A percentile compares a stretch with the other conserved stretches of the same genome.
Evolutionary conservation across 2,329 filamentous ascomycete genomes (phyloP).

Genomic region (Dryadomyces quercivorus): DNA sequence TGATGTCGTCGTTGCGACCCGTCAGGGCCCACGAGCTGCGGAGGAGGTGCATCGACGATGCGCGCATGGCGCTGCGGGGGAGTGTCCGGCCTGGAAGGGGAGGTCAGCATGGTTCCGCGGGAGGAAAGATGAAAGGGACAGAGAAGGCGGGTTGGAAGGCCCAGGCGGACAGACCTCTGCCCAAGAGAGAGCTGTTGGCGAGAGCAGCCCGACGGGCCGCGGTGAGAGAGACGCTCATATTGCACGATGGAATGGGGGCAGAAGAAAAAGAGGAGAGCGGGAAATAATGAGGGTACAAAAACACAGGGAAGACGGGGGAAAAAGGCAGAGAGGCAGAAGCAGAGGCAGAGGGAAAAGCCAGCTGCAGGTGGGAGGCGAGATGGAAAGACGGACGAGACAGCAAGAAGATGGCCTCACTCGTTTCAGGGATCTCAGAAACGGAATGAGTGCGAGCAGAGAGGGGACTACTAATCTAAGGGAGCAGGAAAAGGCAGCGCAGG

Average conservation of each 20-base stretch:
- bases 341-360: no score
- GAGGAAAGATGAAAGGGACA: not conserved
- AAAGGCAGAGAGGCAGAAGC: not conserved
- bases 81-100: conserved; percentile 30
- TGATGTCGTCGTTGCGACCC: conserved; percentile 28
- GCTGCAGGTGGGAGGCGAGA: not conserved
- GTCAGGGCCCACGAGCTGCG: conserved; percentile 32
- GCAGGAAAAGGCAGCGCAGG: not conserved
- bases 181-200: conserved; percentile 38
- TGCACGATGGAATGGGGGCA: conserved; percentile 1
- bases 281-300: not conserved
- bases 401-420: not conserved
- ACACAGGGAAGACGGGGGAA: not conserved
- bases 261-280: not conserved
- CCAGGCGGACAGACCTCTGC: conserved; percentile 25
- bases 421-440: not conserved
- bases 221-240: conserved; percentile 44
- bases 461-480: not conserved
- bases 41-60: conserved; percentile 33
- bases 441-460: not conserved
- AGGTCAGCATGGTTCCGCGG: not conserved
- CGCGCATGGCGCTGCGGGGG: conserved; percentile 30
- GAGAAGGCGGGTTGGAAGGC: not conserved
- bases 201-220: conserved; percentile 40
- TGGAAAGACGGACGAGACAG: not conserved